Evolutionary conservation across 768 basidiomycete species (phyloP).

Genomic region (Lactarius pseudohatsudake): DNA sequence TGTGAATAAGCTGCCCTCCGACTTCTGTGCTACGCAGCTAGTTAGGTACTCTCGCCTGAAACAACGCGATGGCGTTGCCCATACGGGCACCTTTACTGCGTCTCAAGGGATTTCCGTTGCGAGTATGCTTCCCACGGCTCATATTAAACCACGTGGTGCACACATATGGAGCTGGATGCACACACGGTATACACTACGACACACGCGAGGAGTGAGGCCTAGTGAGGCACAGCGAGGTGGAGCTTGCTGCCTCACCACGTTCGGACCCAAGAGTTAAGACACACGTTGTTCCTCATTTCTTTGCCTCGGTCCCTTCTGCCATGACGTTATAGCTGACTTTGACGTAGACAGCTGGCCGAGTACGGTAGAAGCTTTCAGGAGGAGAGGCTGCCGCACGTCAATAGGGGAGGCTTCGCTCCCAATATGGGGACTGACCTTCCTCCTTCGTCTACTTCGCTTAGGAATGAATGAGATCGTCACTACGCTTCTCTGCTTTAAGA

Average conservation of each 20-base stretch:
- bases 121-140: slow-evolving; percentile 5
- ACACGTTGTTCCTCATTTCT: background rate
- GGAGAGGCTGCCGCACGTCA: background rate
- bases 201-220: background rate
- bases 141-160: slow-evolving; percentile 2
- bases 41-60: background rate
- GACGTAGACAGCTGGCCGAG: slow-evolving; percentile 13
- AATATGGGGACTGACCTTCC: slow-evolving; percentile 18
- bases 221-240: slow-evolving; percentile 13
- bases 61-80: background rate
- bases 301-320: background rate
- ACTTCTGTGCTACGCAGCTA: background rate
- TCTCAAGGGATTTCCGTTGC: slow-evolving; percentile 6
- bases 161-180: slow-evolving; percentile 6
- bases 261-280: background rate
- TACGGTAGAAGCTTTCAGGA: slow-evolving; percentile 14
- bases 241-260: slow-evolving; percentile 3
- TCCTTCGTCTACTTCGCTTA: slow-evolving; percentile 4
- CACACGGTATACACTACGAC: background rate
- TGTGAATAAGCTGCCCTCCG: background rate
- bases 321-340: slow-evolving; percentile 4
- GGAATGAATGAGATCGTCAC: slow-evolving; percentile 11
- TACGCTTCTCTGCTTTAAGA: slow-evolving; percentile 7
- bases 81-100: background rate
- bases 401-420: slow-evolving; percentile 7